Evolutionary conservation across 495 filamentous ascomycete species (phyloP).

Genomic region (Paragyromitra xinjiangensis): DNA sequence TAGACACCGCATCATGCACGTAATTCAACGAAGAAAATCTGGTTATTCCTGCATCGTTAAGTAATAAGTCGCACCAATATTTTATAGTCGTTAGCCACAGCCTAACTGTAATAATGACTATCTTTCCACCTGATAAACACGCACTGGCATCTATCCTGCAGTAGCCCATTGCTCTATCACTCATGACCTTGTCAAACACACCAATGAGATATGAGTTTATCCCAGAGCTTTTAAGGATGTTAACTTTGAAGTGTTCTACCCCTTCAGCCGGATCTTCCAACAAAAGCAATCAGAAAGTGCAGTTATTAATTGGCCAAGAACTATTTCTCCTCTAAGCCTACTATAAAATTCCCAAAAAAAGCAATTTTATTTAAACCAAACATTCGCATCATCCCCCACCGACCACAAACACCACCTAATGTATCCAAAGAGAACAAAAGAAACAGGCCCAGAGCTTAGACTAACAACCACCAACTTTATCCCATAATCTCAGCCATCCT

Average conservation of each 20-base stretch:
- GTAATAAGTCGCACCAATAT: background rate
- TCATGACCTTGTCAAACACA: background rate
- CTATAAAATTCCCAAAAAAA: too few relatives aligned
- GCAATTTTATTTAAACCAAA: too few relatives aligned
- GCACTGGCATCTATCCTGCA: background rate
- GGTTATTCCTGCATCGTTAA: background rate
- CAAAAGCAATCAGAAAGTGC: background rate
- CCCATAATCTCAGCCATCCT: slow-evolving; percentile 9
- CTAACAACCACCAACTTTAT: background rate
- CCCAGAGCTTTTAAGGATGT: background rate
- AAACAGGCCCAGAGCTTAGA: background rate
- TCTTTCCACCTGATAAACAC: background rate
- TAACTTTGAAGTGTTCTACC: background rate
- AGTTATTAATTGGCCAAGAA: too few relatives aligned
- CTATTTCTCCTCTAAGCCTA: too few relatives aligned
- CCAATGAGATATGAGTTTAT: background rate
- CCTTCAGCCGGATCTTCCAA: background rate
- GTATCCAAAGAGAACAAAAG: background rate
- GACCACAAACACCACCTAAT: too few relatives aligned
- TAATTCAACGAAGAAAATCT: background rate
- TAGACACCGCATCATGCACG: background rate
- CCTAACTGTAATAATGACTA: background rate
- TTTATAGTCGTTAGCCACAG: background rate
- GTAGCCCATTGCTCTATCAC: background rate
- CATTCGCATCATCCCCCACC: too few relatives aligned